Evolutionary conservation across 2,329 filamentous ascomycete genomes (phyloP).

Genomic region (Arthrobotrys entomopaga): DNA sequence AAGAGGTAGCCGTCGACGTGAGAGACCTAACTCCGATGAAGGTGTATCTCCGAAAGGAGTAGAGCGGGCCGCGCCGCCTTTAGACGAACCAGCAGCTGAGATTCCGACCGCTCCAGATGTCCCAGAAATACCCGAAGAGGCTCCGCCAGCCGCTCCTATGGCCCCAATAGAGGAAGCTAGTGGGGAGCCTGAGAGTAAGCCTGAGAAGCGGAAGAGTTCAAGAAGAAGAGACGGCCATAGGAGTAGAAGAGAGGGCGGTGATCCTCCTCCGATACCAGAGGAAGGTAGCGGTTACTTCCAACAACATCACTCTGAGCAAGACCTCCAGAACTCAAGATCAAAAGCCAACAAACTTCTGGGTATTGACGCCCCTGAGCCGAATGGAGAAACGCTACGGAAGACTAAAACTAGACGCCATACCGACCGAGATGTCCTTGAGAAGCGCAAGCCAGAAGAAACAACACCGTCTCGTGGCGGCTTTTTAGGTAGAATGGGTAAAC

Average conservation of each 20-base stretch:
- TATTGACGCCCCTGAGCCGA: constrained; percentile 34
- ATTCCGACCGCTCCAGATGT: constrained; percentile 16
- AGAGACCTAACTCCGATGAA: constrained; percentile 44
- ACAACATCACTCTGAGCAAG: constrained; percentile 32
- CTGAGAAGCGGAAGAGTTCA: constrained; percentile 36
- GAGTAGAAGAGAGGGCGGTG: constrained; percentile 39
- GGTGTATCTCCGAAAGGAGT: constrained; percentile 28
- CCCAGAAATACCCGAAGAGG: constrained; percentile 31
- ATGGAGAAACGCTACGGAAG: constrained; percentile 30
- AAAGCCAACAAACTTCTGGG: constrained; percentile 47
- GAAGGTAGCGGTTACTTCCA: constrained; percentile 34
- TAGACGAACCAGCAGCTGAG: constrained; percentile 11
- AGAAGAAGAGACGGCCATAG: constrained; percentile 41
- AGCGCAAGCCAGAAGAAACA: constrained; percentile 31
- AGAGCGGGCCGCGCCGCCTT: constrained; percentile 11
- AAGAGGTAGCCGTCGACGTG: constrained; percentile 37
- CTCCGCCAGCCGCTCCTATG: constrained; percentile 7
- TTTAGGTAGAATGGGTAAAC: constrained; percentile 29
- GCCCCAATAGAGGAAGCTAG: constrained; percentile 14
- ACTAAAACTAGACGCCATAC: constrained; percentile 33
- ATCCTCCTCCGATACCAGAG: constrained; percentile 47
- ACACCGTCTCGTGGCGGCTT: constrained; percentile 35
- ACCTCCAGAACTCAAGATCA: constrained; percentile 38
- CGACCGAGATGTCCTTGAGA: constrained; percentile 30
- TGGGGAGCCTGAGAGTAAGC: constrained; percentile 21